Conservation (phyloP, 305 asterid genomes). For the Caryopteris hybrid region DNA sequence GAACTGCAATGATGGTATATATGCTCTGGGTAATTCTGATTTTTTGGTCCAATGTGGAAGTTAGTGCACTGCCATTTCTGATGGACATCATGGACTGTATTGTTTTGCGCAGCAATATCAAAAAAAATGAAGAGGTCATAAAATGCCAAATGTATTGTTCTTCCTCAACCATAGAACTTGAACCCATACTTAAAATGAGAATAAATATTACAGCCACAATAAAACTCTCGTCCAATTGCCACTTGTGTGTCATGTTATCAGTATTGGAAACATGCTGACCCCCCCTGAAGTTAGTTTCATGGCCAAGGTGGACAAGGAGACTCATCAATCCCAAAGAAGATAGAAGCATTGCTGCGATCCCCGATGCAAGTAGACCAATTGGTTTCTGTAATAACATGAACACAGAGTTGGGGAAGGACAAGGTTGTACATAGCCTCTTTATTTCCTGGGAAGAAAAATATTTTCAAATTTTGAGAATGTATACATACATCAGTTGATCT, state of each 20-base stretch:
- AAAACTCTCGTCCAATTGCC: constrained; percentile 64
- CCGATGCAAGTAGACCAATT: constrained; percentile 49
- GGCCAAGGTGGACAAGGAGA: constrained; percentile 43
- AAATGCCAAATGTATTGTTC: constrained; percentile 92
- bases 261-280: constrained; percentile 16
- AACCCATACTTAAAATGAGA: constrained; percentile 72
- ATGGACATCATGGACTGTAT: constrained; percentile 38
- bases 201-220: constrained; percentile 35
- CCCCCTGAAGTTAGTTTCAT: constrained; percentile 33
- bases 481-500: constrained; percentile 82
- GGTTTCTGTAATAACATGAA: constrained; percentile 62
- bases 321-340: constrained; percentile 52
- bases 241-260: constrained; percentile 19
- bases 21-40: constrained; percentile 24
- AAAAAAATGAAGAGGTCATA: constrained; percentile 57
- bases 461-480: constrained; percentile 7
- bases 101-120: constrained; percentile 61
- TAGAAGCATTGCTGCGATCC: constrained; percentile 60
- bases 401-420: background rate
- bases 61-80: constrained; percentile 17
- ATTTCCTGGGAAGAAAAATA: constrained; percentile 3
- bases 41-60: constrained; percentile 11
- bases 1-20: constrained; percentile 36
- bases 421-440: background rate
- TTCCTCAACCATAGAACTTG: constrained; percentile 94